A percentile compares a stretch with the other conserved stretches of the same genome.
These are phyloP conservation scores for Ogataea paraovalis DNA, from an alignment of 805 yeast species.

Conservation along the genomic window DNA sequence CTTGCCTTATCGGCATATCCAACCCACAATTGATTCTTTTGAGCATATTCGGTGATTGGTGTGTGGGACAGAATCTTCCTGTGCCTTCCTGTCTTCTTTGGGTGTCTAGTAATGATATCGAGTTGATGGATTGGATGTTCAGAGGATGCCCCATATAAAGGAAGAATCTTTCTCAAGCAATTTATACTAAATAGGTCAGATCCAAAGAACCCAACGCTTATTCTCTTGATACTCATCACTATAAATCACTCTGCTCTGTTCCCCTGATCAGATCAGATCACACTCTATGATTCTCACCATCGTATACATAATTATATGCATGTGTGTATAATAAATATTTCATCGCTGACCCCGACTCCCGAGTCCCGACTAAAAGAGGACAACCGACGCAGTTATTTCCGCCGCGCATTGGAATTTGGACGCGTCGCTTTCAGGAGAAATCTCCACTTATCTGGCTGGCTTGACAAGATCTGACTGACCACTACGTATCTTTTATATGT, in stretches of 20 bases:
- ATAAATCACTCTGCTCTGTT: background rate
- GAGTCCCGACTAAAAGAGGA: too few species aligned
- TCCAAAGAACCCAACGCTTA: slow-evolving; percentile 66
- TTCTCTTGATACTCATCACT: slow-evolving; percentile 1
- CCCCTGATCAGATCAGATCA: too few species aligned
- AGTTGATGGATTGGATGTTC: slow-evolving; percentile 23
- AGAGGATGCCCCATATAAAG: slow-evolving; percentile 7
- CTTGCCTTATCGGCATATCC: slow-evolving; percentile 47
- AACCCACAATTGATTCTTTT: slow-evolving; percentile 31
- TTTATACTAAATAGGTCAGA: slow-evolving; percentile 66
- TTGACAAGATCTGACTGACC: too few species aligned
- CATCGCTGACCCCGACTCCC: too few species aligned
- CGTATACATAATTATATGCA: too few species aligned
- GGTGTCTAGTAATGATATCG: slow-evolving; percentile 59
- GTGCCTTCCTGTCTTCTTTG: slow-evolving; percentile 64
- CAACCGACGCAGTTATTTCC: too few species aligned
- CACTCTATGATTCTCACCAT: too few species aligned
- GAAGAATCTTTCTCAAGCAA: slow-evolving; percentile 41
- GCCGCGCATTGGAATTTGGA: too few species aligned
- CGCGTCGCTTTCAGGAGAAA: too few species aligned
- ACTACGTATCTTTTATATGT: too few species aligned
- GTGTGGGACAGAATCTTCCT: slow-evolving; percentile 43
- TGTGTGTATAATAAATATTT: too few species aligned
- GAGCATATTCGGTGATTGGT: slow-evolving; percentile 47
- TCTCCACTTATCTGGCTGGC: too few species aligned